Base-by-base conservation (phyloP, 2,329 filamentous ascomycete genomes). In the Camillea tinctor region DNA sequence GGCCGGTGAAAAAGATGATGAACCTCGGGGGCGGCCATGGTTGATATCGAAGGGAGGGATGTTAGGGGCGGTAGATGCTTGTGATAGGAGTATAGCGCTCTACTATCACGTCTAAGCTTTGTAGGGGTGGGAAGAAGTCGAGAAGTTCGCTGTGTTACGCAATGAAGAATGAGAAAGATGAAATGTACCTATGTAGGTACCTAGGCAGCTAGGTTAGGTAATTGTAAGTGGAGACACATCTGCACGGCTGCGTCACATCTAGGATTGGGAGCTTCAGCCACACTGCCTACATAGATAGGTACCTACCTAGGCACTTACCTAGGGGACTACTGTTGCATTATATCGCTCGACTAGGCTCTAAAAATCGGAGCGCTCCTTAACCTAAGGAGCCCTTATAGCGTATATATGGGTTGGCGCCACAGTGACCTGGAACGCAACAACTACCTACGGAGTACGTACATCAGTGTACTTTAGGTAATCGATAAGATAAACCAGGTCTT, bases 1-100 rank as follows among this genome's bases (percentile, higher is more conserved):
- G 94, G 93, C 69, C 90, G 88, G 81, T 98, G 93, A 81, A 99
- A 99, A 67, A 99, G 89, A 73, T 98, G 93, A 79, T 98, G 92
- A 60, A 96, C 91, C 83, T 98, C 92, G 66, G 93, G 92, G 61
- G 89, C 76, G 58, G 91, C 83, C 94, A 98, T 98, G 22, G 19
- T 52, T 30, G 36, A 15, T 44, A 44, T 6, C 13, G 36, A 44
- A 44, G 11, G 36, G 15, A 15, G 13, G 17, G 17, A 11, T 44
- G 36, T 44, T 44, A 11, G 4, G 36, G 6, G 15, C 13, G 11
- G 36, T 7, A 17, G 20, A 11, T 24, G 54, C 17, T n/a, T 19
- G 80, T 82, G 88, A 91, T 92, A 95, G 92, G 92, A 96, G 92
- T 81, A 64, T 76, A 91, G 86, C 92, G 96, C 95, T 98, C 95